phyloP scores from a whole-genome alignment of 768 basidiomycete species.

The Tremella yokohamensis region DNA sequence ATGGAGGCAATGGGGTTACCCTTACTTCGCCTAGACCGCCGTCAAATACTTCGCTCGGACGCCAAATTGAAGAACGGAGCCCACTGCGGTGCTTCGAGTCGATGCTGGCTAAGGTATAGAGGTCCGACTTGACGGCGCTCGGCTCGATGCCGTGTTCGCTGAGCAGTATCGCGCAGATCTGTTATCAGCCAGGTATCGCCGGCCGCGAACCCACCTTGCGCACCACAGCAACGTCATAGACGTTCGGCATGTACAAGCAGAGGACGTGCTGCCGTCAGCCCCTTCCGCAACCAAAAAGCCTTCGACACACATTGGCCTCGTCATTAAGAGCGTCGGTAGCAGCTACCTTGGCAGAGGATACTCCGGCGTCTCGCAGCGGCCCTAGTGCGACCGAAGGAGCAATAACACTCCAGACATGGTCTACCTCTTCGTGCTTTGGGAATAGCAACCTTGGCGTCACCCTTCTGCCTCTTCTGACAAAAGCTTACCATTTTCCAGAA shows the following conservation, averaged over 20 bases:
- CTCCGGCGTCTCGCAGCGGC: constrained; percentile 23
- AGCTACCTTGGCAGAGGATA: constrained; percentile 25
- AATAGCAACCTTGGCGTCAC: constrained; percentile 16
- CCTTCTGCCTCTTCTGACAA: not conserved
- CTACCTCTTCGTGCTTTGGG: constrained; percentile 19
- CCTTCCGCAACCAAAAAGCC: not conserved
- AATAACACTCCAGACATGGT: constrained; percentile 20
- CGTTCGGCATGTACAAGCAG: constrained; percentile 26
- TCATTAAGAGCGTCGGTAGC: constrained; percentile 1
- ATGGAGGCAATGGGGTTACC: not conserved
- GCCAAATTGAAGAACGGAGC: constrained; percentile 25
- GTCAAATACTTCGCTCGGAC: constrained; percentile 22
- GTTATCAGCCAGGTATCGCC: not conserved
- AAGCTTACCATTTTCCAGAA: constrained; percentile 30
- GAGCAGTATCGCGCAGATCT: constrained; percentile 29
- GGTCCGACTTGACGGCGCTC: constrained; percentile 24
- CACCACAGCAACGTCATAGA: constrained; percentile 15
- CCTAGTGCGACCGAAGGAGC: constrained; percentile 27
- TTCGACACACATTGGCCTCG: not conserved
- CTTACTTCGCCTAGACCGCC: constrained; percentile 18
- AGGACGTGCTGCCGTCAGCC: constrained; percentile 19
- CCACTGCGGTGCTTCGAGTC: constrained; percentile 30
- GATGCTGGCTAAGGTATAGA: constrained; percentile 36
- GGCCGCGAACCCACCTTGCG: constrained; percentile 14
- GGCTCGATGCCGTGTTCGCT: constrained; percentile 26